phyloP scores from a whole-genome alignment of 2,329 filamentous ascomycete species.

The Claviceps capensis region DNA sequence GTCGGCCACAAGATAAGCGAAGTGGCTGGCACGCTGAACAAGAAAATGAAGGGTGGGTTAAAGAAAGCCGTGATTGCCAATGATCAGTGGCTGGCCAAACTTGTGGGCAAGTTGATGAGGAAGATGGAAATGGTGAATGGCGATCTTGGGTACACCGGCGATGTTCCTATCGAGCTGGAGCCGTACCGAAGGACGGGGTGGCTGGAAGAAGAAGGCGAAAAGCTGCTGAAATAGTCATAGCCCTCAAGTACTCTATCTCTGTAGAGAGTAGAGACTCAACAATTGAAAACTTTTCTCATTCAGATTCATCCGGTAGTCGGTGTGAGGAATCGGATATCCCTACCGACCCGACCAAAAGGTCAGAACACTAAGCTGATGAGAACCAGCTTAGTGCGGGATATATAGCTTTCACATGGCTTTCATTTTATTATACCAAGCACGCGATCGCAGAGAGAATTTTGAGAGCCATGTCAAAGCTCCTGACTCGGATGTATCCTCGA shows the following conservation, averaged over 20 bases:
- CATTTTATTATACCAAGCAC: too few species aligned
- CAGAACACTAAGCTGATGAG: too few species aligned
- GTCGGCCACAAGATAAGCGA: constrained; percentile 2
- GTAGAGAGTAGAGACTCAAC: too few species aligned
- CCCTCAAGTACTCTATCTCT: neutral
- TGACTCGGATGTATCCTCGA: too few species aligned
- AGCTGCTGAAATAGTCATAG: constrained; percentile 26
- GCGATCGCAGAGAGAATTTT: too few species aligned
- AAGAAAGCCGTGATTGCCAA: constrained; percentile 14
- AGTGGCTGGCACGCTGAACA: constrained; percentile 6
- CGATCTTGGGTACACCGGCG: constrained; percentile 3
- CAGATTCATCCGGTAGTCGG: too few species aligned
- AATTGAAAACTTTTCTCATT: too few species aligned
- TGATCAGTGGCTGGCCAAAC: constrained; percentile 5
- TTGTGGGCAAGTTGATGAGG: constrained; percentile 4
- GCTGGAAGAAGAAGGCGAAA: constrained; percentile 4
- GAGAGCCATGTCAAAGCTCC: too few species aligned
- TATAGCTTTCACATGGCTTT: too few species aligned
- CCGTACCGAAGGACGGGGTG: constrained; percentile 3
- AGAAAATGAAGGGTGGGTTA: constrained; percentile 43
- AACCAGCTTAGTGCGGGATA: too few species aligned
- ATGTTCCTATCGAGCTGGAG: neutral
- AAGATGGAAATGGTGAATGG: constrained; percentile 3
- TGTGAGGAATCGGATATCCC: too few species aligned
- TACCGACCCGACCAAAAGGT: too few species aligned